These are phyloP conservation scores for Leishmania aethiopica DNA, from an alignment of 208 protist species.

Conservation along the genomic window DNA sequence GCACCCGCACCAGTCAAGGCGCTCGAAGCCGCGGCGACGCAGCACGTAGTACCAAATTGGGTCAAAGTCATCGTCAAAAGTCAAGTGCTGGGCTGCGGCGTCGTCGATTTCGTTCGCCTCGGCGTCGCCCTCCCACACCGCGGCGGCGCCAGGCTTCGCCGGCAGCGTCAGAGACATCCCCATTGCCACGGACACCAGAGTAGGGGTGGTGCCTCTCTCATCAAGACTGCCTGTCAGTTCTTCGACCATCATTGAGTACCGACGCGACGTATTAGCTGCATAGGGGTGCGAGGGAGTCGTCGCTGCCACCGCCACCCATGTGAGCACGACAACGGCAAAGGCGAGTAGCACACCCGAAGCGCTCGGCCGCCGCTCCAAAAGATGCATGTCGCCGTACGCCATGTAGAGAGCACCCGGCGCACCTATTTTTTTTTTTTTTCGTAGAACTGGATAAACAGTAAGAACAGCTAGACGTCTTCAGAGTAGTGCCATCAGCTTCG, in stretches of 20 bases:
- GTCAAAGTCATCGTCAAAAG: slow-evolving; percentile 73
- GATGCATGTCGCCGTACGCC: not conserved
- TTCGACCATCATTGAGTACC: slow-evolving; percentile 53
- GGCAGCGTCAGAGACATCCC: slow-evolving; percentile 35
- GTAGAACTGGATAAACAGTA: not conserved
- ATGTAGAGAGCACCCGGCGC: not conserved
- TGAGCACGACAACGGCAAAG: not conserved
- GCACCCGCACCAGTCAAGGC: slow-evolving; percentile 78
- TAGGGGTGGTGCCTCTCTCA: slow-evolving; percentile 30
- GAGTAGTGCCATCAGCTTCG: not conserved
- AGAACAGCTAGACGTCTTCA: not conserved
- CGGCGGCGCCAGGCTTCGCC: not conserved
- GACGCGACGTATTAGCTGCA: slow-evolving; percentile 30
- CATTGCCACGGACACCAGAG: slow-evolving; percentile 61
- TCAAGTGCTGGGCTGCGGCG: slow-evolving; percentile 40
- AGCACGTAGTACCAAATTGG: slow-evolving; percentile 77
- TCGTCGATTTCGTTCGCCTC: slow-evolving; percentile 20
- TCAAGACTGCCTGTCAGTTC: slow-evolving; percentile 46
- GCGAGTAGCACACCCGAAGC: not conserved
- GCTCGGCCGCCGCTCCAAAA: not conserved
- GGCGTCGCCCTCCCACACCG: slow-evolving; percentile 23
- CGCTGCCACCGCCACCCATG: not conserved
- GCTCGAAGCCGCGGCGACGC: slow-evolving; percentile 50
- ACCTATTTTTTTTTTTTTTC: not conserved
- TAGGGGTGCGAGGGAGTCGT: not conserved